Evolutionary conservation across 192 early-diverging fungal genomes (phyloP), one percentile per base, ranked within the genome.

Genomic region (Linnemannia exigua): DNA sequence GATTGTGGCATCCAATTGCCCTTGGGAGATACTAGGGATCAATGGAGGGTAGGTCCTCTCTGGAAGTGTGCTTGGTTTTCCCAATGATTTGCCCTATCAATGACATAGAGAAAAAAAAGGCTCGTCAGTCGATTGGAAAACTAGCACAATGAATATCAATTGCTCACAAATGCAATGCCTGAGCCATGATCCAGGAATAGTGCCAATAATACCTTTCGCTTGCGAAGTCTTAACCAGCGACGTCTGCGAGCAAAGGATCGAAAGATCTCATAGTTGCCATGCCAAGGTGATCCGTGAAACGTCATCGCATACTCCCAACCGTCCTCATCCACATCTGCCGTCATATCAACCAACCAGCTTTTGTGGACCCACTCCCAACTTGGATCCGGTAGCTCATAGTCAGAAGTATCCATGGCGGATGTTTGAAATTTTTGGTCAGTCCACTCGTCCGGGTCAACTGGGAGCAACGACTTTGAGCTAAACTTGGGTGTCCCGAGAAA

Each of bases 351-450:
- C 41, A 92, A 70, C 92, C 92, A 92, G 11, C 88, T 85, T 76
- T 90, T 90, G 80, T 88, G 84, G 7, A 91, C 89, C 90, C 92
- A 92, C 71, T 92, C 89, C 92, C 92, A 92, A 14, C 83, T 84
- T 20, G 90, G 90, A 79, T 92, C 88, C 2, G 92, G 92, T 1
- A 92, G 68, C 67, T 80, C 87, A 66, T 68, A 91, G 35, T 85
- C 86, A n/a, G 80, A 69, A 22, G 82, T 88, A 50, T 92, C 84
- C 89, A 91, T 90, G 19, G 88, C 88, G 12, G 83, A 85, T 4
- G 77, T 70, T 20, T 75, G 58, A 67, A 79, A 85, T 1, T 1
- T 72, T 15, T 36, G 68, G 76, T 92, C 87, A 7, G 88, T 90
- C 92, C 92, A 92, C 48, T 91, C 88, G 67, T 83, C 77, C 2